phyloP scores from a whole-genome alignment of 1,139 yeast species.

The Torulaspora pretoriensis region DNA sequence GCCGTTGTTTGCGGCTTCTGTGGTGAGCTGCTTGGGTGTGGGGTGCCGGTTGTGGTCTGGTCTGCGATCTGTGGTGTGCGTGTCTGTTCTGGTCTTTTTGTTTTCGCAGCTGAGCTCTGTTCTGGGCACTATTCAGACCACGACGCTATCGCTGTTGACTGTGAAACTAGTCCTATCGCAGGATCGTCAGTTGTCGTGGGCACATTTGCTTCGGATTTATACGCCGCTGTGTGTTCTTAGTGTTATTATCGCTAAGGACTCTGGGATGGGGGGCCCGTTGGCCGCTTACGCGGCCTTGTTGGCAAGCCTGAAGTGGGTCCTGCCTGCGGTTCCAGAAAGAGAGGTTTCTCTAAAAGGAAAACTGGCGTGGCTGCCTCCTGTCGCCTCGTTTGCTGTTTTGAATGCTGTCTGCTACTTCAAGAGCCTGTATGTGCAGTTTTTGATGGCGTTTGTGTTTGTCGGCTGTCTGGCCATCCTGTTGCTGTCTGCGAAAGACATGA shows the following conservation, averaged over 20 bases:
- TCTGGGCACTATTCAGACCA: conserved; percentile 30
- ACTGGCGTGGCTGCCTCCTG: conserved; percentile 11
- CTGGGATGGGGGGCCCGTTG: background rate
- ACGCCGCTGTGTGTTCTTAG: conserved; percentile 16
- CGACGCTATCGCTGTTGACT: conserved; percentile 24
- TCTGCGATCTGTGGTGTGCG: conserved; percentile 14
- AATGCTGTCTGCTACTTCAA: conserved; percentile 8
- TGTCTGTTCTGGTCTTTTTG: conserved; percentile 18
- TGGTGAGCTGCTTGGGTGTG: conserved; percentile 16
- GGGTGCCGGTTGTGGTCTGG: conserved; percentile 13
- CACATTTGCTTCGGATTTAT: conserved; percentile 9
- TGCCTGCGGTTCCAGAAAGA: background rate
- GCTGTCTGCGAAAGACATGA: conserved; percentile 30
- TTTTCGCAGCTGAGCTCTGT: conserved; percentile 22
- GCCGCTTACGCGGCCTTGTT: conserved; percentile 4
- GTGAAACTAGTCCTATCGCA: conserved; percentile 13
- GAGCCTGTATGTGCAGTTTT: conserved; percentile 18
- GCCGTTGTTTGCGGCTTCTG: conserved; percentile 32
- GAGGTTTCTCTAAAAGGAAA: conserved; percentile 1
- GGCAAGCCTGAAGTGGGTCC: conserved; percentile 1
- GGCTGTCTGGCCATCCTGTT: conserved; percentile 29
- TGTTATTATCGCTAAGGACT: conserved; percentile 11
- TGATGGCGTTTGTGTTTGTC: conserved; percentile 27
- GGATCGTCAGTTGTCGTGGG: conserved; percentile 1
- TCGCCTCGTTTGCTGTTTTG: conserved; percentile 8